Evolutionary conservation across 306 rosid genomes (phyloP).

Genomic region (Vigna angularis): DNA sequence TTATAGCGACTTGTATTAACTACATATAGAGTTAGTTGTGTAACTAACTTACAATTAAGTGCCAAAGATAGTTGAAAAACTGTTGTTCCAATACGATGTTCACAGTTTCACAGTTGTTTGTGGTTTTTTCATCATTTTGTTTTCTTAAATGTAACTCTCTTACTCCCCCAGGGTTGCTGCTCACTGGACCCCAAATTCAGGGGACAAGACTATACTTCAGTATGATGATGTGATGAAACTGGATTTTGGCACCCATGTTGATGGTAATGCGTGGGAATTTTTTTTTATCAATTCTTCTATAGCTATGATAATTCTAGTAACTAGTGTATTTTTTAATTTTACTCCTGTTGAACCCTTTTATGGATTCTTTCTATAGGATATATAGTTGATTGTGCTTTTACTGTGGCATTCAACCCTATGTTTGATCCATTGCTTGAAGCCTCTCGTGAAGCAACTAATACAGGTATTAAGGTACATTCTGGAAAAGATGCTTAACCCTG

Average conservation of each 20-base stretch:
- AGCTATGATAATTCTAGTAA: slow-evolving; percentile 26
- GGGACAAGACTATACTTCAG: slow-evolving; percentile 92
- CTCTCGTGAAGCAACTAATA: slow-evolving; percentile 96
- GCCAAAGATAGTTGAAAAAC: no score
- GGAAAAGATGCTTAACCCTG: not conserved
- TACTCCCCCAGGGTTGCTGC: slow-evolving; percentile 86
- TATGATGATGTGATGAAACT: slow-evolving; percentile 97
- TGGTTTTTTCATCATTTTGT: slow-evolving; percentile 4
- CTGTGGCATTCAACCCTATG: slow-evolving; percentile 95
- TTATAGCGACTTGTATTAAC: no score
- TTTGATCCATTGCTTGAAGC: slow-evolving; percentile 95
- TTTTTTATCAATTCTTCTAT: not conserved
- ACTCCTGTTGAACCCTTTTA: slow-evolving; percentile 19
- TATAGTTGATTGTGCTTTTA: slow-evolving; percentile 95
- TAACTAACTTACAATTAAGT: no score
- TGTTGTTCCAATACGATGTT: no score
- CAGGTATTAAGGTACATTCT: slow-evolving; percentile 84
- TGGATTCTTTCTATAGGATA: slow-evolving; percentile 61
- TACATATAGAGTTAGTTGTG: no score
- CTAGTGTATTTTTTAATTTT: slow-evolving; percentile 17
- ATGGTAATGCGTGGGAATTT: slow-evolving; percentile 62
- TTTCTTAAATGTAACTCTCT: slow-evolving; percentile 38
- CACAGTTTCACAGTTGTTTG: not conserved
- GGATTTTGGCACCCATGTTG: slow-evolving; percentile 97
- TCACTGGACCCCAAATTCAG: slow-evolving; percentile 97